Evolutionary conservation across 257 asterid genomes (phyloP), one percentile per base, ranked within the genome.

Genomic region (Hygrophila difformis): DNA sequence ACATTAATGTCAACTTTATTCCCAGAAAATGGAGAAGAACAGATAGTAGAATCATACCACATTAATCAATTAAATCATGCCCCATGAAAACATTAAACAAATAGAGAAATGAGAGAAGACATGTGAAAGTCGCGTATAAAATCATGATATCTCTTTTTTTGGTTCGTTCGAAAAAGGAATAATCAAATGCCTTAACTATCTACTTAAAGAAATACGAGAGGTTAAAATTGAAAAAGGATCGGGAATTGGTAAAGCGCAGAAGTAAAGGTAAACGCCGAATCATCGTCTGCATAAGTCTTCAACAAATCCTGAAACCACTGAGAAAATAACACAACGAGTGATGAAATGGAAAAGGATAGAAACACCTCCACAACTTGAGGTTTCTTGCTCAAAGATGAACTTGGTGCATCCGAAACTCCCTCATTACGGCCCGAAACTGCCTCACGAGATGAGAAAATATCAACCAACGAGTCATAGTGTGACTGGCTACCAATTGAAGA

Each of bases 391-490:
- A 43, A 18, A 10, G 85, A 71, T 49, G 71, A 35, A 56, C 59
- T 18, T 5, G 73, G 73, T 44, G 58, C 66, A 59, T 65, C 73
- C 35, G 70, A 49, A 47, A 54, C 39, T n/a, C 57, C 71, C 48
- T 31, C 70, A 37, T 33, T 55, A 50, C 22, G 26, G 0, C n/a
- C 34, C 22, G 49, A 47, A 51, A 21, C 38, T 16, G 58, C 61
- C 28, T 53, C 73, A 12, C 60, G 47, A 46, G 82, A 63, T 22
- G 70, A 46, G 51, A 84, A 84, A 47, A 84, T 73, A 57, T 81
- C 83, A 12, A 81, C 57, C 31, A 84, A 62, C 5, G 83, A 71
- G 48, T 77, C 93, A 46, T 49, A 34, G 26, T 51, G 52, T 45
- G 71, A 42, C 57, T 39, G 61, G 57, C 45, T 47, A 24, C 24